Evolutionary conservation across 768 basidiomycete genomes (phyloP).

Genomic region (Amyloporia xantha): DNA sequence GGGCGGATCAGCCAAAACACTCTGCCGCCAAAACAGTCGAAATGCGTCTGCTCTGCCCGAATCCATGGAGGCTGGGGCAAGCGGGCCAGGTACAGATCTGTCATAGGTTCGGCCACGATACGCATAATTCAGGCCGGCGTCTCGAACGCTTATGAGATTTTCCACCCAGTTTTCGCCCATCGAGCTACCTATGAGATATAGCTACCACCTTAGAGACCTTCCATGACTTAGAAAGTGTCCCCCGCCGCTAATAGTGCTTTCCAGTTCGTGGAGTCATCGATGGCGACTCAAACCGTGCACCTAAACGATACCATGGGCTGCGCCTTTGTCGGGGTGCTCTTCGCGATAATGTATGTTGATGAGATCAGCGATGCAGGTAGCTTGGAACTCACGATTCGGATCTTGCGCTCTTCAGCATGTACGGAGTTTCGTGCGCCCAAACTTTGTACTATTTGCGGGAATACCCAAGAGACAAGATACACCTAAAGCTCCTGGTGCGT

Average conservation of each 20-base stretch:
- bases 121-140: too few relatives aligned
- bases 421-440: conserved; percentile 1
- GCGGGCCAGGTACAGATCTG: too few relatives aligned
- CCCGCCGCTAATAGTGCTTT: not conserved
- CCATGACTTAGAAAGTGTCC: too few relatives aligned
- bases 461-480: not conserved
- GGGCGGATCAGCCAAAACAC: too few relatives aligned
- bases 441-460: not conserved
- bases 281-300: not conserved
- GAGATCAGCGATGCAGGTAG: not conserved
- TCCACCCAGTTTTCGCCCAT: too few relatives aligned
- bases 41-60: too few relatives aligned
- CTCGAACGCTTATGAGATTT: too few relatives aligned
- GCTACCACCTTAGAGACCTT: too few relatives aligned
- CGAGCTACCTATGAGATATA: too few relatives aligned
- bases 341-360: not conserved
- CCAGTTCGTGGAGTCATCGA: not conserved
- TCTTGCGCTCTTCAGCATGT: not conserved
- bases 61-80: too few relatives aligned
- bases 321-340: conserved; percentile 1
- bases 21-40: too few relatives aligned
- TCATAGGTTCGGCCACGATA: too few relatives aligned
- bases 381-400: not conserved
- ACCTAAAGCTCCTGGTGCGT: not conserved
- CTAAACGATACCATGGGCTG: conserved; percentile 1